These are phyloP conservation scores for Conticribra guillardii DNA, from an alignment of 108 stramenopile species.

Conservation along the genomic window DNA sequence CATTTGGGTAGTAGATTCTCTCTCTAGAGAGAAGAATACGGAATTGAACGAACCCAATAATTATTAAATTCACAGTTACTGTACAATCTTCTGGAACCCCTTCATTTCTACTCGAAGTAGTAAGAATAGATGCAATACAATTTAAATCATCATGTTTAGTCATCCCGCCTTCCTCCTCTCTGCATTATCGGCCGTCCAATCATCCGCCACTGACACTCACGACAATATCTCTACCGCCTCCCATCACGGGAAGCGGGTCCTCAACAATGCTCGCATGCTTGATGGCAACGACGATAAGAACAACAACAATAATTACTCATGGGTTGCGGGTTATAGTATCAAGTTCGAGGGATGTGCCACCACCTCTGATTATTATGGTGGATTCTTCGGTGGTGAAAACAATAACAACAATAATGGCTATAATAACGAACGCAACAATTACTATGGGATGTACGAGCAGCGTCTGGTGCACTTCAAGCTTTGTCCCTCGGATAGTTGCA, in stretches of 20 bases:
- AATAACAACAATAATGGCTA: neutral
- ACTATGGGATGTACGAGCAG: no score
- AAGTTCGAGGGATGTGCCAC: conserved; percentile 62
- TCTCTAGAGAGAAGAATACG: no score
- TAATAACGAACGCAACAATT: neutral
- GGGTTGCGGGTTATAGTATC: conserved; percentile 68
- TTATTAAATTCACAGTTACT: no score
- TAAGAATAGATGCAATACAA: no score
- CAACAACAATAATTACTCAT: conserved; percentile 41
- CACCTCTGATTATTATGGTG: conserved; percentile 45
- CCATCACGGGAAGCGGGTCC: neutral
- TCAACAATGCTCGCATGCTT: neutral
- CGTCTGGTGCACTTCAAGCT: no score
- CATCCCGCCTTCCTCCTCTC: no score
- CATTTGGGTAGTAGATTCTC: no score
- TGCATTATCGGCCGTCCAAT: neutral
- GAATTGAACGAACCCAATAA: no score
- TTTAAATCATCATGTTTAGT: no score
- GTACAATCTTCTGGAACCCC: no score
- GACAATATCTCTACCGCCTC: neutral
- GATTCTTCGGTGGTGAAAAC: conserved; percentile 49
- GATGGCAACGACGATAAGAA: conserved; percentile 39
- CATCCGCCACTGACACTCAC: neutral
- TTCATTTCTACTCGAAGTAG: no score
- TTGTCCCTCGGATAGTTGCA: no score